Conservation (phyloP, 83 land plant species). For the Picea abies region DNA sequence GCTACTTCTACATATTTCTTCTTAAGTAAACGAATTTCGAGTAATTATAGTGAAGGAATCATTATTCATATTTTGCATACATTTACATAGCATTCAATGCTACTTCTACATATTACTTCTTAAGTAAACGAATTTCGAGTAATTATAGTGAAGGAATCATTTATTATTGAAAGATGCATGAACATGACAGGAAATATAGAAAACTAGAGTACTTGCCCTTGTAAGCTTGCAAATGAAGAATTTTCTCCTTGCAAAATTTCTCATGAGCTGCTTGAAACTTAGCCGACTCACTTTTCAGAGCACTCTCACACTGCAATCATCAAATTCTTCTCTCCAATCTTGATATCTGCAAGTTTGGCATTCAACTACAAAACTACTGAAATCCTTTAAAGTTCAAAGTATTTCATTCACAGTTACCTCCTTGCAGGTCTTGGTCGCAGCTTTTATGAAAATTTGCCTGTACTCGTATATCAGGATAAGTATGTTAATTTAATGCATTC, state of each 20-base stretch:
- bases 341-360: not conserved
- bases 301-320: constrained; percentile 56
- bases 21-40: no score
- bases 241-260: constrained; percentile 68
- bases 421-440: constrained; percentile 66
- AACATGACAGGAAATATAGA: not conserved
- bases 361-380: not conserved
- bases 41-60: not conserved
- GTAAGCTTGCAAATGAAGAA: constrained; percentile 50
- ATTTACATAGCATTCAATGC: no score
- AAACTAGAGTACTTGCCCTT: constrained; percentile 41
- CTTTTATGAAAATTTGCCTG: constrained; percentile 67
- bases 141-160: not conserved
- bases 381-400: not conserved
- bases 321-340: not conserved
- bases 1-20: no score
- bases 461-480: not conserved
- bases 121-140: no score
- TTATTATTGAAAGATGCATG: not conserved
- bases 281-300: constrained; percentile 60
- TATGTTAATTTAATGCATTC: no score
- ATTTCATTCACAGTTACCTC: constrained; percentile 42
- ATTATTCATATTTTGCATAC: no score
- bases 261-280: constrained; percentile 65
- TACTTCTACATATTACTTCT: no score